Conservation (phyloP, 2,329 filamentous ascomycete genomes). For the Claviceps sp. region DNA sequence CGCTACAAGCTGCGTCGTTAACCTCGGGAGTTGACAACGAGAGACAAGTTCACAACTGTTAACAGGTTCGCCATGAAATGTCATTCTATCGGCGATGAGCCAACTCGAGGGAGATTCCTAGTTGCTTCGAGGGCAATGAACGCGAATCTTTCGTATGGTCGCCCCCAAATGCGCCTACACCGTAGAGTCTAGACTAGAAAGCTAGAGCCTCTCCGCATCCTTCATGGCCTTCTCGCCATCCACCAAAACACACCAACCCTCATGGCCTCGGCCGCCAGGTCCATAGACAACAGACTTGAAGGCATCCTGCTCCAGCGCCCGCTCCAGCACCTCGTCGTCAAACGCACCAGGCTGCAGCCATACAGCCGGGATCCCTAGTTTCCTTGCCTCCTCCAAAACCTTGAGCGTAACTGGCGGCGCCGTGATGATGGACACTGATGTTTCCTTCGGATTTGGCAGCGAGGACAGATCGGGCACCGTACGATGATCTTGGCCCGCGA, state of each 20-base stretch:
- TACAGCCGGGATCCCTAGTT: constrained; percentile 57
- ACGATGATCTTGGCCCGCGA: constrained; percentile 41
- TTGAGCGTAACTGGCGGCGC: constrained; percentile 64
- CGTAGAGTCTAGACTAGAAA: background rate
- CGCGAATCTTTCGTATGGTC: too few species aligned
- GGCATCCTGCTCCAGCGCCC: constrained; percentile 42
- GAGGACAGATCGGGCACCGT: constrained; percentile 53
- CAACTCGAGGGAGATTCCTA: too few species aligned
- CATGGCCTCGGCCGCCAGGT: constrained; percentile 48
- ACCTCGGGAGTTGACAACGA: too few species aligned
- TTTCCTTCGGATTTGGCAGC: constrained; percentile 53
- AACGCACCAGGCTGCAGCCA: constrained; percentile 90
- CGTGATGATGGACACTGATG: constrained; percentile 76
- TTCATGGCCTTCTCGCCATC: constrained; percentile 58
- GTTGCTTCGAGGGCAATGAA: too few species aligned
- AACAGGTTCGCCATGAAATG: too few species aligned
- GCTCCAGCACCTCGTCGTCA: constrained; percentile 60
- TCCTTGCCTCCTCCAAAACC: constrained; percentile 64
- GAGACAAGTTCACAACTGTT: too few species aligned
- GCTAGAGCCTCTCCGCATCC: constrained; percentile 38
- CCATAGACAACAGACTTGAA: constrained; percentile 61
- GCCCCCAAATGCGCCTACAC: too few species aligned
- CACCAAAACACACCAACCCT: constrained; percentile 81
- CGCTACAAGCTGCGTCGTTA: too few species aligned
- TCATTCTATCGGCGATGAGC: too few species aligned